These are phyloP conservation scores for Cercospora canescens DNA, from an alignment of 2,329 filamentous ascomycete genomes.

Conservation along the genomic window DNA sequence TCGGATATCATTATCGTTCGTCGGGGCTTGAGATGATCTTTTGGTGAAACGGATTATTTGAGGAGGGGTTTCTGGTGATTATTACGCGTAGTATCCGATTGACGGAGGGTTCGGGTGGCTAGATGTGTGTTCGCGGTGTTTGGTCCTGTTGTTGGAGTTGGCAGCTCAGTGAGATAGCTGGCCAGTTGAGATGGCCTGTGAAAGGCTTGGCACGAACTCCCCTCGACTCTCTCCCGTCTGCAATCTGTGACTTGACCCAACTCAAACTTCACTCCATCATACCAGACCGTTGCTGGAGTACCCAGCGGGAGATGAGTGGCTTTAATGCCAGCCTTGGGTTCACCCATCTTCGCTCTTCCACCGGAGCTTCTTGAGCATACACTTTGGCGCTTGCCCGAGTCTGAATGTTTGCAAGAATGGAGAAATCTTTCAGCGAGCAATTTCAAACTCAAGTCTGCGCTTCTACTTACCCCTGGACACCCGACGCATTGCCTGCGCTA, in stretches of 20 bases:
- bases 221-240: no score
- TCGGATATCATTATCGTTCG: constrained; percentile 82
- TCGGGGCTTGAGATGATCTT: not conserved
- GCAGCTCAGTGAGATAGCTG: not conserved
- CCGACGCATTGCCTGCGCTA: not conserved
- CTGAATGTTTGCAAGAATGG: not conserved
- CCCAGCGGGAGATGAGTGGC: no score
- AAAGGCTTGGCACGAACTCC: not conserved
- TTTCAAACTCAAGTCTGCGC: not conserved
- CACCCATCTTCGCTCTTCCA: not conserved
- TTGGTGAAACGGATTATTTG: not conserved
- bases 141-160: not conserved
- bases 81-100: not conserved
- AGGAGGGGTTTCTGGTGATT: not conserved
- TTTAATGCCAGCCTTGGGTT: not conserved
- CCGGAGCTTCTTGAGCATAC: not conserved
- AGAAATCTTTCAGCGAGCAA: not conserved
- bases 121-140: not conserved
- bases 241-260: no score
- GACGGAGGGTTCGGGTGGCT: not conserved
- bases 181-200: not conserved
- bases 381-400: not conserved
- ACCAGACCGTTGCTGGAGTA: no score
- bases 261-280: no score
- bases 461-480: not conserved